Evolutionary conservation across 1,284 basidiomycete species (phyloP).

Genomic region (Anthracocystis panici-leucophaei): DNA sequence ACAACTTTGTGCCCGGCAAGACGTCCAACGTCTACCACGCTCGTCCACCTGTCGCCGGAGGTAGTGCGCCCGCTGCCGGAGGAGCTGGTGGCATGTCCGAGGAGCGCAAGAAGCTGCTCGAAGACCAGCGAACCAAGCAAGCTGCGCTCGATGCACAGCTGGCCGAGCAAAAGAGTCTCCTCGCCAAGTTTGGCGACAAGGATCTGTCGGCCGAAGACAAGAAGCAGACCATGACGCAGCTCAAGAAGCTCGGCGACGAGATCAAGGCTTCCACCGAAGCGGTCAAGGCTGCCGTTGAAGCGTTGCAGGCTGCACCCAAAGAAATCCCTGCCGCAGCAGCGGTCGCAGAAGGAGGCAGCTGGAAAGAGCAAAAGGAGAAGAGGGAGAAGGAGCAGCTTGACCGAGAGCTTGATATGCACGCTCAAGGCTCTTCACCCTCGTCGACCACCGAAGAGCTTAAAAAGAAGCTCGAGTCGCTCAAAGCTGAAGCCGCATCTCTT

Average conservation of each 20-base stretch:
- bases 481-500: slow-evolving; percentile 85
- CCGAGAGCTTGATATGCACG: slow-evolving; percentile 71
- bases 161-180: slow-evolving; percentile 87
- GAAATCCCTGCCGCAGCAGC: slow-evolving; percentile 40
- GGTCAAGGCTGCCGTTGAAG: slow-evolving; percentile 68
- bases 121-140: slow-evolving; percentile 75
- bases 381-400: slow-evolving; percentile 82
- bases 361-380: slow-evolving; percentile 76
- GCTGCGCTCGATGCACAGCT: slow-evolving; percentile 84
- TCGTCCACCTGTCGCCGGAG: slow-evolving; percentile 30
- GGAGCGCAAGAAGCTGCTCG: slow-evolving; percentile 70
- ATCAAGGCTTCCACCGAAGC: slow-evolving; percentile 74
- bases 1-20: slow-evolving; percentile 60
- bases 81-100: slow-evolving; percentile 39
- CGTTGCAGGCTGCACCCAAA: slow-evolving; percentile 64
- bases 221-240: slow-evolving; percentile 80
- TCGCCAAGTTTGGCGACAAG: slow-evolving; percentile 77
- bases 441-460: slow-evolving; percentile 79
- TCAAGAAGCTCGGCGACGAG: slow-evolving; percentile 84
- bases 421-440: slow-evolving; percentile 72
- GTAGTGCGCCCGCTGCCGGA: slow-evolving; percentile 10
- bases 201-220: slow-evolving; percentile 80
- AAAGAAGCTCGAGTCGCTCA: slow-evolving; percentile 82
- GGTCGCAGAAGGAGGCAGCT: slow-evolving; percentile 68
- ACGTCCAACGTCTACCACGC: slow-evolving; percentile 64